Conservation (phyloP, 768 basidiomycete species). For the Tricholoma sp. region DNA sequence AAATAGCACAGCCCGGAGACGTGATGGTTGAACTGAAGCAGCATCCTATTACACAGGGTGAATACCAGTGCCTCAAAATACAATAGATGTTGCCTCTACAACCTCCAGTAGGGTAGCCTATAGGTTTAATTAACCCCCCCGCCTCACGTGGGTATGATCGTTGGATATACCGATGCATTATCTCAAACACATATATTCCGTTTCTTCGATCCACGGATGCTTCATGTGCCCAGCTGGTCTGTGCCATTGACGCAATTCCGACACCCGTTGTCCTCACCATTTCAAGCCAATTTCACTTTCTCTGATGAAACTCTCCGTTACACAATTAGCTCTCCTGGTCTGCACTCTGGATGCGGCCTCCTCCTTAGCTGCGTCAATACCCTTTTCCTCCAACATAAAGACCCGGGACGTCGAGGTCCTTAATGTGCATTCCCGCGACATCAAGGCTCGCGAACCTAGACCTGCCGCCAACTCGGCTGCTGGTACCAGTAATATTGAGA, state of each 20-base stretch:
- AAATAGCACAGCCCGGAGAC: not conserved
- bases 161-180: not conserved
- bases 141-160: not conserved
- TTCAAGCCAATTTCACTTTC: not conserved
- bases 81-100: not conserved
- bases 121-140: not conserved
- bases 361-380: not conserved
- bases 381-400: not conserved
- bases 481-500: not conserved
- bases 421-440: not conserved
- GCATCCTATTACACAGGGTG: not conserved
- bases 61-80: not conserved
- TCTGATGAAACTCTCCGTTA: not conserved
- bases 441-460: not conserved
- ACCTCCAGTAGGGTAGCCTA: not conserved
- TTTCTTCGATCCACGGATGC: not conserved
- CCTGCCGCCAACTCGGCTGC: not conserved
- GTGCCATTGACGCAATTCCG: not conserved
- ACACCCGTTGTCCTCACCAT: not conserved
- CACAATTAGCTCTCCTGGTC: not conserved
- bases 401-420: not conserved
- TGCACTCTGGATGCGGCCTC: not conserved
- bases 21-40: not conserved
- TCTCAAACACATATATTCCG: not conserved
- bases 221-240: not conserved